Base-by-base conservation (phyloP, 176 grass and related monocot species). In the Neostapfia colusana region DNA sequence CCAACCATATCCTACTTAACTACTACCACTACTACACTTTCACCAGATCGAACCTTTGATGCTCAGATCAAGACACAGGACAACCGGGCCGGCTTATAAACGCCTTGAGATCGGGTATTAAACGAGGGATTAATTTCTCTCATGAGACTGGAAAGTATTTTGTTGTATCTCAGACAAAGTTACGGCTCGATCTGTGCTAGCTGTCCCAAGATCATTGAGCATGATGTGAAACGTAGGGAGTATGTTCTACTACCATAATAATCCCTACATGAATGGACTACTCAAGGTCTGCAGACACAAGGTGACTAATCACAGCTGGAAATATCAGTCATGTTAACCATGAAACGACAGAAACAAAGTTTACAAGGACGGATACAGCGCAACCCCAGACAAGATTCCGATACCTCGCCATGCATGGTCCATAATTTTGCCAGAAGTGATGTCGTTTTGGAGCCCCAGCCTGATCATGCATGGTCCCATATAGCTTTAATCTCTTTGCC, bases 351-450 rank as follows among this genome's bases (percentile, higher is more conserved):
- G 17, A 41, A 39, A 64, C 36, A 16, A 63, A 15, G 7, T 11
- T 40, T 3, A 14, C 7, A 70, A 16, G 31, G 26, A 18, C 24
- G 9, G n/a, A 21, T 20, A 64, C 11, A 12, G 15, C 6, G 17
- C 3, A 24, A 18, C 11, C 39, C 38, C 38, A 37, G 31, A 35
- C 66, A 79, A 82, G 46, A 23, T 71, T 71, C 65, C 46, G 28
- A 42, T 66, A 25, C 63, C 73, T 44, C 50, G 23, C 49, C 15
- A 78, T 56, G 72, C 15, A 78, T 56, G 72, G 67, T 78, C 49
- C 67, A 74, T 45, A 42, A 74, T 85, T 74, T 67, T 78, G 67
- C 79, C 13, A 31, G 40, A 73, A 72, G 78, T 73, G 23, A 82
- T 82, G n/a, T n/a, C n/a, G n/a, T 73, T 50, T 28, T 69, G 23